Conservation (phyloP, 495 filamentous ascomycete genomes). For the Aspergillus steynii region DNA sequence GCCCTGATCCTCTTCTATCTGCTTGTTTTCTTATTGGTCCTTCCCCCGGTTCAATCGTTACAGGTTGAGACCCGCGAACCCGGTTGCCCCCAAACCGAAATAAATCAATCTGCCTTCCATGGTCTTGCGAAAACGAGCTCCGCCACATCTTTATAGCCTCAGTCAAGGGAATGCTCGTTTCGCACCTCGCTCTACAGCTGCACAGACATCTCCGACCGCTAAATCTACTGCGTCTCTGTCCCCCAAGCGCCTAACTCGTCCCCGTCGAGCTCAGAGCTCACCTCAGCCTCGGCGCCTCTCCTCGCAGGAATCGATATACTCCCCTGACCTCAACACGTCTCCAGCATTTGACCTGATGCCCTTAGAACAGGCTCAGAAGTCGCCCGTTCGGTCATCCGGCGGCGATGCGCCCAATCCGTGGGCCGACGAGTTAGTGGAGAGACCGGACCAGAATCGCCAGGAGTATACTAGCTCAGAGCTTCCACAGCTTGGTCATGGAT, state of each 20-base stretch:
- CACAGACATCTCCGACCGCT: slow-evolving; percentile 30
- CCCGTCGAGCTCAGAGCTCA: slow-evolving; percentile 29
- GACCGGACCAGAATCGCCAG: slow-evolving; percentile 15
- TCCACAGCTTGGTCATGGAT: slow-evolving; percentile 8
- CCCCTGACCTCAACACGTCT: slow-evolving; percentile 45
- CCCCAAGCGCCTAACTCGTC: slow-evolving; percentile 32
- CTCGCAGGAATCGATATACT: slow-evolving; percentile 42
- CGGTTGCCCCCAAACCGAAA: slow-evolving; percentile 7
- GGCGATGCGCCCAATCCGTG: slow-evolving; percentile 34
- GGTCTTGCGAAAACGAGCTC: slow-evolving; percentile 49
- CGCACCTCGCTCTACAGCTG: slow-evolving; percentile 25
- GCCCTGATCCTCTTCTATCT: neutral
- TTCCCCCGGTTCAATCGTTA: neutral
- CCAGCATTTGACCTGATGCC: slow-evolving; percentile 48
- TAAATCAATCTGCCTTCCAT: slow-evolving; percentile 34
- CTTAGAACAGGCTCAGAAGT: slow-evolving; percentile 44
- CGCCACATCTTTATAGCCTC: slow-evolving; percentile 42
- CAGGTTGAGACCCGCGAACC: slow-evolving; percentile 1
- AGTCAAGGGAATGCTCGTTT: slow-evolving; percentile 35
- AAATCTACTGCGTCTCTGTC: slow-evolving; percentile 33
- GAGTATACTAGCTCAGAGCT: slow-evolving; percentile 4
- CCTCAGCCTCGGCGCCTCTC: slow-evolving; percentile 30
- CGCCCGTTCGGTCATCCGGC: slow-evolving; percentile 36
- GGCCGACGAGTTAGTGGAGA: slow-evolving; percentile 35
- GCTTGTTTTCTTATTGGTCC: neutral